Conservation (phyloP, 306 rosid genomes). For the Cicer cuneatum region DNA sequence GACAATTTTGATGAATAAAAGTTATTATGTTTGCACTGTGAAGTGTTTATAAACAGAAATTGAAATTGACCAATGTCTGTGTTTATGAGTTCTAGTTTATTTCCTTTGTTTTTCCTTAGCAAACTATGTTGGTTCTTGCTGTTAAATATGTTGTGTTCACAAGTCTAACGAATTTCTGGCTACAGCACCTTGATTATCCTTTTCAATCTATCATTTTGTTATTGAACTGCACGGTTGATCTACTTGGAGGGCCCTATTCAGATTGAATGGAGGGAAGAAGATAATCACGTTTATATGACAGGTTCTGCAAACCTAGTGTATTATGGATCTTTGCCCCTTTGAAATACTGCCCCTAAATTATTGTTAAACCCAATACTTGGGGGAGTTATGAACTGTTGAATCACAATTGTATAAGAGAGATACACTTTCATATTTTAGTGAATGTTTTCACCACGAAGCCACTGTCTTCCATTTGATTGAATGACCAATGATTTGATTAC, state of each 20-base stretch:
- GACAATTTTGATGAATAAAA: too few relatives aligned
- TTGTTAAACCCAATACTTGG: not conserved
- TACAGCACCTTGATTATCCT: not conserved
- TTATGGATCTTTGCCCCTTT: slow-evolving; percentile 75
- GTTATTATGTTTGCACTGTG: too few relatives aligned
- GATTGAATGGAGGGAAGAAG: slow-evolving; percentile 89
- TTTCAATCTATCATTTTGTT: slow-evolving; percentile 28
- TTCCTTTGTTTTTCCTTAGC: not conserved
- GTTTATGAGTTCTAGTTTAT: not conserved
- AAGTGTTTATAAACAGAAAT: too few relatives aligned
- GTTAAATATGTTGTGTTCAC: not conserved
- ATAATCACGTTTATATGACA: slow-evolving; percentile 85
- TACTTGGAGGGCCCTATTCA: slow-evolving; percentile 96
- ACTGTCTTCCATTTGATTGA: slow-evolving; percentile 17
- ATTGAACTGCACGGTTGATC: slow-evolving; percentile 88
- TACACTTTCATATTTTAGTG: not conserved
- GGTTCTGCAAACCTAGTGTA: slow-evolving; percentile 85
- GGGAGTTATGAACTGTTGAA: slow-evolving; percentile 28
- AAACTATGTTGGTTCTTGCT: not conserved
- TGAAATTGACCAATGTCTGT: too few relatives aligned
- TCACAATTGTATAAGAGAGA: not conserved
- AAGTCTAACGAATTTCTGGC: not conserved
- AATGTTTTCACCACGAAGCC: slow-evolving; percentile 7
- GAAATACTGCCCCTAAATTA: slow-evolving; percentile 25
- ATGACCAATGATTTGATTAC: not conserved